Evolutionary conservation across 441 rosid genomes (phyloP), one percentile per base, ranked within the genome.

Genomic region (Mallotus repandus): DNA sequence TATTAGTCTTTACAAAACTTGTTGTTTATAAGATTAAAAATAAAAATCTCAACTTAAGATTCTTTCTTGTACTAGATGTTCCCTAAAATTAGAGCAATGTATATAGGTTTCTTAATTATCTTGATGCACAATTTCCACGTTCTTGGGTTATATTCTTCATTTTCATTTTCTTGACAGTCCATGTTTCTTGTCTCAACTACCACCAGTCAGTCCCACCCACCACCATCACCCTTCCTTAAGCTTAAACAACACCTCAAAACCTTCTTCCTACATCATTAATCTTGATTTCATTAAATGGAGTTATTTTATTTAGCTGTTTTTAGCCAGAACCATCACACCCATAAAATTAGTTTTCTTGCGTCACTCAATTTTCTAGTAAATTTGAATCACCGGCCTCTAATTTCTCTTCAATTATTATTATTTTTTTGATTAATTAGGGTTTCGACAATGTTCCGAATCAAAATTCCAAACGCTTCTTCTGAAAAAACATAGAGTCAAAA

Each of bases 111-210:
- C n/a, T 48, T 59, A 15, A 35, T 58, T 59, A 29, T 35, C 21
- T 48, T 58, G 43, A 21, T 16, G 9, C 57, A 35, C 12, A n/a
- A 74, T 58, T 67, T 59, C 60, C 61, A n/a, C 43, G 19, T 50
- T 2, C 19, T 52, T 12, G 53, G 11, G 38, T 45, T 69, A 10
- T 41, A 32, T 43, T 49, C 41, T 49, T 3, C 32, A 29, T 29
- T 29, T 57, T 57, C 63, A 69, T 69, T 69, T 56, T 43, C 54
- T 57, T 41, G 64, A 69, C 50, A 69, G 54, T 9, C n/a, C 25
- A 29, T 48, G 9, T 57, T 58, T 46, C 55, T 25, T 60, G 18
- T 71, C 10, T 2, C 74, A 71, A 61, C 58, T n/a, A 48, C 19
- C 69, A 72, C 58, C n/a, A n/a, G n/a, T n/a, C 6, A 4, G 6